These are phyloP conservation scores for Murraya koenigii DNA, from an alignment of 345 rosid species.

Conservation along the genomic window DNA sequence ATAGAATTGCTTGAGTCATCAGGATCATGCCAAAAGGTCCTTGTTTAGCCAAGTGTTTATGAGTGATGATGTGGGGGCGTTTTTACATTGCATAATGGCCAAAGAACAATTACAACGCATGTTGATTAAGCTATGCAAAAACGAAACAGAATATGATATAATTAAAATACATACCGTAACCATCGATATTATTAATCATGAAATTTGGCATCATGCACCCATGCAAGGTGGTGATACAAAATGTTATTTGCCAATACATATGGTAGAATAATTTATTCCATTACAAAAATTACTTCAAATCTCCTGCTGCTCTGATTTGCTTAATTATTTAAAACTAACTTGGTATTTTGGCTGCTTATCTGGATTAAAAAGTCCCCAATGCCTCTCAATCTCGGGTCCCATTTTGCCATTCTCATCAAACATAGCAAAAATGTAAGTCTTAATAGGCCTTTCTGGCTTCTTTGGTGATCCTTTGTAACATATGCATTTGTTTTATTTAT, in stretches of 20 bases:
- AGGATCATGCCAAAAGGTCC: too few species aligned
- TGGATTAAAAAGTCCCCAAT: conserved; percentile 52
- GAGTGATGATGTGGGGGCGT: too few species aligned
- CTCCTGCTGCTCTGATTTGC: not conserved
- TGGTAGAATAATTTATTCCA: not conserved
- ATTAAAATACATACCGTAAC: not conserved
- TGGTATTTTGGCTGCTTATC: conserved; percentile 49
- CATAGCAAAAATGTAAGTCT: conserved; percentile 66
- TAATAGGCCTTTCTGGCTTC: conserved; percentile 46
- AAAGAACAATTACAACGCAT: too few species aligned
- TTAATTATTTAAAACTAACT: conserved; percentile 34
- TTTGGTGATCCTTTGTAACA: too few species aligned
- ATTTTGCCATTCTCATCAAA: conserved; percentile 51
- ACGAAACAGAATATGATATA: not conserved
- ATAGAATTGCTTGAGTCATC: too few species aligned
- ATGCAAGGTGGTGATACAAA: not conserved
- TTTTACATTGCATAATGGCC: too few species aligned
- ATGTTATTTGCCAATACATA: not conserved
- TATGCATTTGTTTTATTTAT: too few species aligned
- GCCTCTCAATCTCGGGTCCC: conserved; percentile 45
- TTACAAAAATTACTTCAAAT: not conserved
- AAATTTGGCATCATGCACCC: not conserved
- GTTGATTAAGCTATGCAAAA: not conserved
- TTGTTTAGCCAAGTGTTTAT: too few species aligned
- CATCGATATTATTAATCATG: not conserved